phyloP scores from a whole-genome alignment of 2,329 filamentous ascomycete species.

The Cyanodermella asteris region DNA sequence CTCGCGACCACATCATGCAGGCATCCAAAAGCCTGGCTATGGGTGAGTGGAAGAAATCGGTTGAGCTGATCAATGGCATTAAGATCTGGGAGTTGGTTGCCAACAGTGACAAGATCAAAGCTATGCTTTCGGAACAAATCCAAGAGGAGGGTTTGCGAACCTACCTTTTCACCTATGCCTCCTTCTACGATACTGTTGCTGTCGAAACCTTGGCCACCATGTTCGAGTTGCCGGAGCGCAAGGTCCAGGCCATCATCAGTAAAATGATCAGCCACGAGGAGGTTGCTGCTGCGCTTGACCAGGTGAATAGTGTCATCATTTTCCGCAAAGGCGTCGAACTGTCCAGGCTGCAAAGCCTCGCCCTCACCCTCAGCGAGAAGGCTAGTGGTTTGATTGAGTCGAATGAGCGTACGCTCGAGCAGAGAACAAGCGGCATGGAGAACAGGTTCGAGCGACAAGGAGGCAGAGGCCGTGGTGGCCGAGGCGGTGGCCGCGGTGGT shows the following conservation, averaged over 20 bases:
- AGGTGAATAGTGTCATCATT: slow-evolving; percentile 91
- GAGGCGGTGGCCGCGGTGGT: slow-evolving; percentile 38
- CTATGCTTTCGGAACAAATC: slow-evolving; percentile 92
- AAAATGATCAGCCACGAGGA: slow-evolving; percentile 99
- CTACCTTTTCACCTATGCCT: slow-evolving; percentile 97
- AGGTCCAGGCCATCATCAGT: slow-evolving; percentile 86
- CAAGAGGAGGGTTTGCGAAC: slow-evolving; percentile 96
- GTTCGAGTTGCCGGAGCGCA: slow-evolving; percentile 83
- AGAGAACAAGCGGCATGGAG: slow-evolving; percentile 83
- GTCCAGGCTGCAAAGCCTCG: slow-evolving; percentile 82
- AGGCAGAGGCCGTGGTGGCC: slow-evolving; percentile 47
- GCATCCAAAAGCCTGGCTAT: slow-evolving; percentile 90
- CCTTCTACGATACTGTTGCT: slow-evolving; percentile 93
- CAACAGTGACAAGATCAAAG: slow-evolving; percentile 78
- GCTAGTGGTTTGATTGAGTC: slow-evolving; percentile 86
- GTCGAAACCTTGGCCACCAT: slow-evolving; percentile 68
- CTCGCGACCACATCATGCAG: slow-evolving; percentile 97
- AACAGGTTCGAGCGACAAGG: slow-evolving; percentile 91
- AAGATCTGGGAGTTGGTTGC: slow-evolving; percentile 99
- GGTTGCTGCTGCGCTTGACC: slow-evolving; percentile 83
- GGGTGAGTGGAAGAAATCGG: slow-evolving; percentile 96
- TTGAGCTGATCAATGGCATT: slow-evolving; percentile 82
- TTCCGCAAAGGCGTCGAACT: slow-evolving; percentile 99
- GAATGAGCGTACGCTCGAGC: slow-evolving; percentile 93
- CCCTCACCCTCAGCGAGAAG: slow-evolving; percentile 87